These are phyloP conservation scores for Hyaloperonospora arabidopsidis DNA, from an alignment of 352 stramenopile genomes.

Conservation along the genomic window DNA sequence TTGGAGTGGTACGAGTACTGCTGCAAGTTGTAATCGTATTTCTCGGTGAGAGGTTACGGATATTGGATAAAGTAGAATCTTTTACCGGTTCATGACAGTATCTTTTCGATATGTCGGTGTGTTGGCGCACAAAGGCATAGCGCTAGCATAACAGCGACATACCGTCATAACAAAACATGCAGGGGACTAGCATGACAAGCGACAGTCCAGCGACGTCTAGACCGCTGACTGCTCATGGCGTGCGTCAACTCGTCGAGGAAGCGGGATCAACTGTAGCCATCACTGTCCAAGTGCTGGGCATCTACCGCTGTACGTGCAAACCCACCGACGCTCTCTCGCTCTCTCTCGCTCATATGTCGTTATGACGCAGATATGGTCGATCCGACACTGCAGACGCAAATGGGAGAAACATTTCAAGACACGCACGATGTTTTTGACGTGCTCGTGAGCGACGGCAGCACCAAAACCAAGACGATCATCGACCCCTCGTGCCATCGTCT, in stretches of 20 bases:
- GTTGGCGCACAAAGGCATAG: too few species aligned
- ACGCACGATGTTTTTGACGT: conserved; percentile 50
- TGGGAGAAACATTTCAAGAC: conserved; percentile 17
- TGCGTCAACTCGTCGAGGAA: conserved; percentile 25
- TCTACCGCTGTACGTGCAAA: conserved; percentile 44
- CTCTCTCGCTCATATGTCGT: not conserved
- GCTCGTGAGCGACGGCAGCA: conserved; percentile 48
- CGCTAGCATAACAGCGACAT: too few species aligned
- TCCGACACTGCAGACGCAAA: conserved; percentile 29
- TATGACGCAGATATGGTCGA: conserved; percentile 40
- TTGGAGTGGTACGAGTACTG: too few species aligned
- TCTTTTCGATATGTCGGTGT: too few species aligned
- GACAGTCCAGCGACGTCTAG: not conserved
- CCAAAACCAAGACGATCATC: conserved; percentile 50
- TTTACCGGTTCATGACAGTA: too few species aligned
- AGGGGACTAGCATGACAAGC: not conserved
- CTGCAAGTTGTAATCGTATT: too few species aligned
- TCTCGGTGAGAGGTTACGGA: too few species aligned
- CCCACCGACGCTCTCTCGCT: not conserved
- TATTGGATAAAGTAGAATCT: too few species aligned
- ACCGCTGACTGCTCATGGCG: conserved; percentile 35
- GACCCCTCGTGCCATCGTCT: conserved; percentile 29
- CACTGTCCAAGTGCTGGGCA: conserved; percentile 42
- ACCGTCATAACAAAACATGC: too few species aligned
- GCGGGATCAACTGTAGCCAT: conserved; percentile 1